A percentile compares a stretch with the other conserved stretches of the same genome.
phyloP scores from a whole-genome alignment of 768 basidiomycete genomes.

The Boletus rubropictus region DNA sequence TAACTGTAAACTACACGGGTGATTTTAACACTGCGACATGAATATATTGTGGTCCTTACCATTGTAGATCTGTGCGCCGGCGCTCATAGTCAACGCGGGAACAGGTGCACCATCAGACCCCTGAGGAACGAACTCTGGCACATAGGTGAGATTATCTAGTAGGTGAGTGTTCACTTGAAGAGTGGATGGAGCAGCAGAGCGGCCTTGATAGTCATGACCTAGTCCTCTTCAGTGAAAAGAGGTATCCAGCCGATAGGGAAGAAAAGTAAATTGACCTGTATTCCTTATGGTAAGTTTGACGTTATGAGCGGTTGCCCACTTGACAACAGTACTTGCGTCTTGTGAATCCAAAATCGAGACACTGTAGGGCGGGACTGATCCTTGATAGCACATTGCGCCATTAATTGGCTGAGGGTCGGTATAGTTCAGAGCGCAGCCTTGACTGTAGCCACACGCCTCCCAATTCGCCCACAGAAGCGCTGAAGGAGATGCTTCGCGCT shows the following conservation, averaged over 20 bases:
- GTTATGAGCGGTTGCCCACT: slow-evolving; percentile 17
- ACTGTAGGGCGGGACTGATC: slow-evolving; percentile 19
- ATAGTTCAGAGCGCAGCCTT: slow-evolving; percentile 19
- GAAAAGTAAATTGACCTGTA: slow-evolving; percentile 12
- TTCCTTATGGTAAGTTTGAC: slow-evolving; percentile 22
- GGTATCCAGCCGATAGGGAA: not conserved
- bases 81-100: slow-evolving; percentile 17
- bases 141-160: slow-evolving; percentile 10
- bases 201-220: slow-evolving; percentile 22
- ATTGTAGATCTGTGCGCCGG: slow-evolving; percentile 12
- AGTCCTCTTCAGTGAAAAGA: not conserved
- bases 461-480: slow-evolving; percentile 23
- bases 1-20: slow-evolving; percentile 13
- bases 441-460: slow-evolving; percentile 16
- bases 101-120: slow-evolving; percentile 14
- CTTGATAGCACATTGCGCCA: slow-evolving; percentile 13
- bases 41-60: slow-evolving; percentile 2
- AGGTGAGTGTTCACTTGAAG: slow-evolving; percentile 22
- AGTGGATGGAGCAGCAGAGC: slow-evolving; percentile 21
- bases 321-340: slow-evolving; percentile 17
- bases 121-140: slow-evolving; percentile 15
- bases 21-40: not conserved
- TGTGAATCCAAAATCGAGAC: slow-evolving; percentile 13
- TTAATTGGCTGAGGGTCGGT: slow-evolving; percentile 14
- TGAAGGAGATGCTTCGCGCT: slow-evolving; percentile 18